Conservation (phyloP, 2,329 filamentous ascomycete genomes). For the Mariannaea sp. region DNA sequence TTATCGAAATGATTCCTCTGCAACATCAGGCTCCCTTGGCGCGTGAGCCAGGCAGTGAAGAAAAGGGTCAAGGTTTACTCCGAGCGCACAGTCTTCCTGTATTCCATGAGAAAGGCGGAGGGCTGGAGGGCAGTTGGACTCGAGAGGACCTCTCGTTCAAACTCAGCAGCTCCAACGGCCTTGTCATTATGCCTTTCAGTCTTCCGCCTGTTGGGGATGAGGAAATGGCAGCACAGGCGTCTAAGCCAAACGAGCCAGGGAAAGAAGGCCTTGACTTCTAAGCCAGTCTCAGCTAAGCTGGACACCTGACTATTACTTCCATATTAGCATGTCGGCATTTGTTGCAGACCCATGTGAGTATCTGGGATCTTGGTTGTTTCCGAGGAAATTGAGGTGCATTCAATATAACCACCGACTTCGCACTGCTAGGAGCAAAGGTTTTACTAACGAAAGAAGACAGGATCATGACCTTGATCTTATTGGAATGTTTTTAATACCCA, state of each 20-base stretch:
- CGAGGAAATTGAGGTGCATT: too few species aligned
- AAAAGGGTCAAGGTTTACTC: conserved; percentile 79
- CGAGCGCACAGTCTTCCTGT: conserved; percentile 82
- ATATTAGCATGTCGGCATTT: too few species aligned
- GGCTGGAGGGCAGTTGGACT: conserved; percentile 67
- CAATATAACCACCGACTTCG: neutral
- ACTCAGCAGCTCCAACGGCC: conserved; percentile 76
- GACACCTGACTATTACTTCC: too few species aligned
- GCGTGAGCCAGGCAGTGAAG: conserved; percentile 65
- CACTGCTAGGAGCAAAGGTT: too few species aligned
- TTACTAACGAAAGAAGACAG: too few species aligned
- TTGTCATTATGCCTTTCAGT: conserved; percentile 87
- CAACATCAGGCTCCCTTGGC: conserved; percentile 59
- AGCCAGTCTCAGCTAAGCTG: conserved; percentile 35
- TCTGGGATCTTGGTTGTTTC: too few species aligned
- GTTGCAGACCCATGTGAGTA: too few species aligned
- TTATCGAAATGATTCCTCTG: conserved; percentile 80
- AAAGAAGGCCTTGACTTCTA: conserved; percentile 74
- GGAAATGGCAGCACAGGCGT: conserved; percentile 43
- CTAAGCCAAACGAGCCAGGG: conserved; percentile 61
- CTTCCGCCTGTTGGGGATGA: conserved; percentile 85
- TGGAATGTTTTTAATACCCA: too few species aligned
- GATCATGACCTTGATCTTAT: too few species aligned
- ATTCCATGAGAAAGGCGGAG: conserved; percentile 86
- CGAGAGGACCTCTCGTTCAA: conserved; percentile 91